Evolutionary conservation across 371 early-diverging fungal genomes (phyloP), one percentile per base, ranked within the genome.

Genomic region (Synchytrium microbalum): DNA sequence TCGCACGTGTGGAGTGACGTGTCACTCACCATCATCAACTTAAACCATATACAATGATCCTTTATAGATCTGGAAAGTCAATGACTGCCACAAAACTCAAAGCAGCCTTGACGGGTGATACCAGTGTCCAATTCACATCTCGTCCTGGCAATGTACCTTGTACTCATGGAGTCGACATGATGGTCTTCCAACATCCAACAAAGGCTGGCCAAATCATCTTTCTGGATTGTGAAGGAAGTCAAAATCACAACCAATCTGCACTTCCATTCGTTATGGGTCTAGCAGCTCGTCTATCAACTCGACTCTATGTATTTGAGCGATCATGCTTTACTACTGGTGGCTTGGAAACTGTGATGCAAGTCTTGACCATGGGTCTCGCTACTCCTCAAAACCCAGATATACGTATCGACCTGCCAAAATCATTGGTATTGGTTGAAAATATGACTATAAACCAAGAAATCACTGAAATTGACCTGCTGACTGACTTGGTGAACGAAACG

Each of bases 141-240:
- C 69, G 69, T 10, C 74, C 79, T 19, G 79, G 79, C 23, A 79
- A 79, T 64, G 72, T 75, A 10, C 79, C 79, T 2, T 71, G 73
- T 71, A 79, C 79, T 0, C 79, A 79, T 67, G 79, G 79, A 26
- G 76, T 79, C 59, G 79, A 79, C 62, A 72, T 79, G 75, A 72
- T 75, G 66, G 77, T 75, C 2, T 74, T 76, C 33, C 58, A 63
- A 52, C 69, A 76, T 62, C 75, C 75, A 30, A 70, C 68, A 13
- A 66, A 64, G 0, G 28, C 38, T 53, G 79, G 79, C 26, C 70
- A 74, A 32, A 66, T 79, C 33, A 63, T 79, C 25, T 74, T 79
- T 38, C 64, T 76, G 56, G 79, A 79, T 64, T 79, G 79, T 64
- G 79, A 79, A 63, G 79, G 79, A 19, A 77, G 77, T 16, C 70